Percentiles rank a stretch among this genome's conserved stretches.
phyloP scores from a whole-genome alignment of 495 filamentous ascomycete genomes.

The Rhypophila decipiens region DNA sequence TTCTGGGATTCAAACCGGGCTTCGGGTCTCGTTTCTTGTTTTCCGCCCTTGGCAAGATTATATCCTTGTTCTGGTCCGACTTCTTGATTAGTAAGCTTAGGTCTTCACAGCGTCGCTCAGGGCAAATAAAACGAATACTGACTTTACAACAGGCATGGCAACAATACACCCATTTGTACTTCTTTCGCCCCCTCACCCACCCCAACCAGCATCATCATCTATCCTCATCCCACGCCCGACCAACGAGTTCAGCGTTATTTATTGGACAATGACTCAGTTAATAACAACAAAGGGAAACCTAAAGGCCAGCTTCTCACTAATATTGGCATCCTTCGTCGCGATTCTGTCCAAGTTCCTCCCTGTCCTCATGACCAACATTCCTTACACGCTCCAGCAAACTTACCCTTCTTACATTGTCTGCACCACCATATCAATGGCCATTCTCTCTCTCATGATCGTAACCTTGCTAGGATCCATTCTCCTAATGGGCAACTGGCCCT shows the following conservation, averaged over 20 bases:
- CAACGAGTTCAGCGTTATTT: background rate
- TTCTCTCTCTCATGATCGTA: background rate
- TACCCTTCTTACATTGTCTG: background rate
- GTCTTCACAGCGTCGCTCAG: no score
- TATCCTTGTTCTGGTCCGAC: background rate
- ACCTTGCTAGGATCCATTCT: background rate
- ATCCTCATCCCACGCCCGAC: background rate
- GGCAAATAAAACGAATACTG: background rate
- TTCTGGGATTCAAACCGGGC: background rate
- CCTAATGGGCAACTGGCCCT: background rate
- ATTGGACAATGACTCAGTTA: background rate
- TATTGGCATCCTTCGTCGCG: background rate
- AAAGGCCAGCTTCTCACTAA: background rate
- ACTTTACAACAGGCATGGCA: background rate
- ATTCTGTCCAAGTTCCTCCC: background rate
- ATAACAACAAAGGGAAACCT: background rate
- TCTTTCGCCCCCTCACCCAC: background rate
- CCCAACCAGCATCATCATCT: background rate
- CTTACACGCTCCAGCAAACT: background rate
- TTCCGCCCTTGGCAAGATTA: background rate
- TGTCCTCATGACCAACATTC: constrained; percentile 1
- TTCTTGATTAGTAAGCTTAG: background rate
- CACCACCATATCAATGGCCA: background rate
- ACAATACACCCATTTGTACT: background rate
- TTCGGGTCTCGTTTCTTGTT: background rate